A percentile compares a stretch with the other conserved stretches of the same genome.
phyloP scores from a whole-genome alignment of 345 rosid species.

The Rhizophora mangle region DNA sequence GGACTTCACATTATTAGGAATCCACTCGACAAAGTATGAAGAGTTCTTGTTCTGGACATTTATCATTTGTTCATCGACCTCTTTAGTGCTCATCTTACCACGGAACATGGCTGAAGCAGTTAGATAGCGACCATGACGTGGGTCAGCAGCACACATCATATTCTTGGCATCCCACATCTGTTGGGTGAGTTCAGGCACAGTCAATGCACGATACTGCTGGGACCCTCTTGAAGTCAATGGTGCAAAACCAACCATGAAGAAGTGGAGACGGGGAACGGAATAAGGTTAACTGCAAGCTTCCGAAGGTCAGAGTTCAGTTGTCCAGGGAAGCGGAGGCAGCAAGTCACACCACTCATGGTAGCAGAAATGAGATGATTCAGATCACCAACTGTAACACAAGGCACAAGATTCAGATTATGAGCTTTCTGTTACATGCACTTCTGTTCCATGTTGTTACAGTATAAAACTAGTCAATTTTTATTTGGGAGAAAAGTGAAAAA shows the following conservation, averaged over 20 bases:
- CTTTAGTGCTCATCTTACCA: slow-evolving; percentile 29
- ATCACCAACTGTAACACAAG: slow-evolving; percentile 21
- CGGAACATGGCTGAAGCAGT: slow-evolving; percentile 31
- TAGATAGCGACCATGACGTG: slow-evolving; percentile 27
- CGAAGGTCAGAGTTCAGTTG: slow-evolving; percentile 28
- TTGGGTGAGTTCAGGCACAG: slow-evolving; percentile 27
- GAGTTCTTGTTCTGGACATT: slow-evolving; percentile 31
- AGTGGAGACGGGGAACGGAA: slow-evolving; percentile 30
- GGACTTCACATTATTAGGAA: slow-evolving; percentile 25
- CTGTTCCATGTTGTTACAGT: too few relatives aligned
- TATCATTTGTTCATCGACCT: slow-evolving; percentile 28
- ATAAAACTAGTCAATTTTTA: too few relatives aligned
- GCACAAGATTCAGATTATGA: neutral
- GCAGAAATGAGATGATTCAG: slow-evolving; percentile 30
- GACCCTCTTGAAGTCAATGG: slow-evolving; percentile 30
- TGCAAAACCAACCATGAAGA: slow-evolving; percentile 29
- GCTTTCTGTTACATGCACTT: too few relatives aligned
- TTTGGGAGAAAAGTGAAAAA: too few relatives aligned
- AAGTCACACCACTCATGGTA: slow-evolving; percentile 28
- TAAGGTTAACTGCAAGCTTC: slow-evolving; percentile 28
- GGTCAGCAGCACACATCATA: slow-evolving; percentile 31
- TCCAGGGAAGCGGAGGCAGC: slow-evolving; percentile 30
- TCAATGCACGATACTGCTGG: slow-evolving; percentile 26
- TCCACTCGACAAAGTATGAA: slow-evolving; percentile 31
- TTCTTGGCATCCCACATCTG: slow-evolving; percentile 31